Conservation (phyloP, 2,329 filamentous ascomycete species). For the Scortechinia acanthostroma region DNA sequence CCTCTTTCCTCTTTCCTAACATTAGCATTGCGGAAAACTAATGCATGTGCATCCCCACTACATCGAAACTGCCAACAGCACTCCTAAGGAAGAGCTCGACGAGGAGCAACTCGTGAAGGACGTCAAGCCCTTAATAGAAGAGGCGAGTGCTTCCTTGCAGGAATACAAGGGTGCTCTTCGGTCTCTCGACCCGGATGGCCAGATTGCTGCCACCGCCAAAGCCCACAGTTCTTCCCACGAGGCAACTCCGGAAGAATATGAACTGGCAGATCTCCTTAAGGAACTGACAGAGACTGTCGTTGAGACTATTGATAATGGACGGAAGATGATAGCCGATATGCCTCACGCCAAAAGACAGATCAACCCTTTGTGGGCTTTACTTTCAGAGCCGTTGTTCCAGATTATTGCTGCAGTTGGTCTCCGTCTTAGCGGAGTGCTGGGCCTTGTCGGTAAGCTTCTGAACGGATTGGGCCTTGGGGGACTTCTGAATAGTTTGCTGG, state of each 20-base stretch:
- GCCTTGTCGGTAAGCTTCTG: constrained; percentile 74
- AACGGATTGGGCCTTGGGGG: constrained; percentile 77
- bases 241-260: constrained; percentile 76
- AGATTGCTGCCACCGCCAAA: constrained; percentile 79
- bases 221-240: constrained; percentile 67
- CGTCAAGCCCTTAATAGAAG: constrained; percentile 82
- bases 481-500: constrained; percentile 71
- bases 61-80: constrained; percentile 74
- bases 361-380: constrained; percentile 79
- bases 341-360: constrained; percentile 91
- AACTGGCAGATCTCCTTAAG: constrained; percentile 77
- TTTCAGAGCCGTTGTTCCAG: constrained; percentile 82
- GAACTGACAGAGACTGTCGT: constrained; percentile 77
- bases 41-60: constrained; percentile 34
- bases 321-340: constrained; percentile 84
- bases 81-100: constrained; percentile 79
- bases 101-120: constrained; percentile 82
- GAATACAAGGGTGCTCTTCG: constrained; percentile 84
- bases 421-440: constrained; percentile 74
- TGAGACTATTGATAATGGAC: constrained; percentile 77
- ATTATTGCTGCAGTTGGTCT: constrained; percentile 85
- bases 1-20: constrained; percentile 4
- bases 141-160: constrained; percentile 73
- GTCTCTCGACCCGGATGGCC: constrained; percentile 80
- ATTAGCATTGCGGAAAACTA: constrained; percentile 13